Evolutionary conservation across 202 grass and related monocot genomes (phyloP), one percentile per base, ranked within the genome.

Genomic region (Tripidium arundinaceum): DNA sequence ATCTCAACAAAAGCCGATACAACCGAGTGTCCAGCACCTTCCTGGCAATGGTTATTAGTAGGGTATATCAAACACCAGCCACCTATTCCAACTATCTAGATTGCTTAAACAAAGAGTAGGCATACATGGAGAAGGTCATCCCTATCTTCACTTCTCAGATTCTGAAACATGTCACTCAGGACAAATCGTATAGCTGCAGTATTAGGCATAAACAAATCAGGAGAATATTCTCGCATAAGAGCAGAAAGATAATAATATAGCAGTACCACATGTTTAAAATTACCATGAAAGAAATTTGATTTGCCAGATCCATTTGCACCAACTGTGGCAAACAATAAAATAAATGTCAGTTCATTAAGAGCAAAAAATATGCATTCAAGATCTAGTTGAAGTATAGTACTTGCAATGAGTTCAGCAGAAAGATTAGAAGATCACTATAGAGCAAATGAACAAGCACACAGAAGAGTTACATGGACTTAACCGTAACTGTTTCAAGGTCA

Each of bases 261-360:
- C n/a, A 85, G 34, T 18, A 43, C 4, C 27, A 27, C 13, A 59
- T 60, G 43, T 45, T 66, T 34, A 60, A 68, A 27, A 50, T 89
- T 95, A 98, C 95, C 95, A 83, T 98, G 95, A 85, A 98, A 98
- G 72, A 98, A 98, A 82, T 98, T 98, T 67, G 95, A 94, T 77
- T 98, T 98, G 69, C 95, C 95, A 26, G 95, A 98, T 76, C 95
- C 95, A 91, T 98, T 98, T 68, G 95, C 92, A 16, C 95, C 95
- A 83, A 98, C 95, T 98, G 92, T 34, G 11, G 87, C 39, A 75
- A 76, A 80, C 62, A 80, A 78, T 78, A 62, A 29, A 78, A 85
- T 55, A 37, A 3, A 54, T 40, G 39, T 89, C 70, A 84, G 69
- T 60, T 46, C 41, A 41, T 45, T 68, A 70, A 31, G 39, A 76